phyloP scores from a whole-genome alignment of 2,329 filamentous ascomycete genomes.

The Cladophialophora chaetospira region DNA sequence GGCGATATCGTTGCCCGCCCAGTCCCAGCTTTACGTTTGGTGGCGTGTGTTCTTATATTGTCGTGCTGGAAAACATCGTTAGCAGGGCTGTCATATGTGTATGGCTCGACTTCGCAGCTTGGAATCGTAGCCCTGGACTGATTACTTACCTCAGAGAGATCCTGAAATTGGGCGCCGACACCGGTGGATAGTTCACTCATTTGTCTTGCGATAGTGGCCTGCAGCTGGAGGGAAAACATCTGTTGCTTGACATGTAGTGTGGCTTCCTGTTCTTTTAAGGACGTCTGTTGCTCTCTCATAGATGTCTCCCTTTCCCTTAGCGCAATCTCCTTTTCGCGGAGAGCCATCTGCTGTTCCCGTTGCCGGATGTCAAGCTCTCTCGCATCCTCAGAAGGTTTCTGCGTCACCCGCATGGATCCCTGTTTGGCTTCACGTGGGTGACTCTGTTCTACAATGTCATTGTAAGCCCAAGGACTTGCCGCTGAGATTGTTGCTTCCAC shows the following conservation, averaged over 20 bases:
- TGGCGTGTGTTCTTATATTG: slow-evolving; percentile 22
- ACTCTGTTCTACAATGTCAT: slow-evolving; percentile 9
- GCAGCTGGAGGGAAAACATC: slow-evolving; percentile 24
- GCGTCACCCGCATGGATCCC: not conserved
- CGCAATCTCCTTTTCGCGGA: slow-evolving; percentile 28
- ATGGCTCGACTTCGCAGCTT: not conserved
- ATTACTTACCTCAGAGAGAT: slow-evolving; percentile 16
- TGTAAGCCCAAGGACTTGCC: slow-evolving; percentile 12
- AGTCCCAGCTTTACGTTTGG: slow-evolving; percentile 28
- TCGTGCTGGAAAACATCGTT: slow-evolving; percentile 1
- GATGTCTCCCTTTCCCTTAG: slow-evolving; percentile 28
- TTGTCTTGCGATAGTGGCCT: slow-evolving; percentile 20
- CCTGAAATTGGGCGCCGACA: slow-evolving; percentile 28
- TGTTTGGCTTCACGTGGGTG: not conserved
- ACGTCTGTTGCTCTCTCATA: slow-evolving; percentile 28
- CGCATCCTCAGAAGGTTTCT: slow-evolving; percentile 11
- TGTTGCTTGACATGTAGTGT: slow-evolving; percentile 21
- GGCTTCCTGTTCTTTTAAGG: slow-evolving; percentile 26
- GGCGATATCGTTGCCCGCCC: slow-evolving; percentile 10
- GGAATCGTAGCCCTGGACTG: not conserved
- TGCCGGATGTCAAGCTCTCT: slow-evolving; percentile 20
- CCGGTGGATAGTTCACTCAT: slow-evolving; percentile 19
- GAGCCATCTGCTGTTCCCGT: slow-evolving; percentile 26
- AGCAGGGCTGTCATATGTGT: not conserved
- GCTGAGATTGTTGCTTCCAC: slow-evolving; percentile 9